Evolutionary conservation across 768 basidiomycete species (phyloP).

Genomic region (Glaciozyma martinii): DNA sequence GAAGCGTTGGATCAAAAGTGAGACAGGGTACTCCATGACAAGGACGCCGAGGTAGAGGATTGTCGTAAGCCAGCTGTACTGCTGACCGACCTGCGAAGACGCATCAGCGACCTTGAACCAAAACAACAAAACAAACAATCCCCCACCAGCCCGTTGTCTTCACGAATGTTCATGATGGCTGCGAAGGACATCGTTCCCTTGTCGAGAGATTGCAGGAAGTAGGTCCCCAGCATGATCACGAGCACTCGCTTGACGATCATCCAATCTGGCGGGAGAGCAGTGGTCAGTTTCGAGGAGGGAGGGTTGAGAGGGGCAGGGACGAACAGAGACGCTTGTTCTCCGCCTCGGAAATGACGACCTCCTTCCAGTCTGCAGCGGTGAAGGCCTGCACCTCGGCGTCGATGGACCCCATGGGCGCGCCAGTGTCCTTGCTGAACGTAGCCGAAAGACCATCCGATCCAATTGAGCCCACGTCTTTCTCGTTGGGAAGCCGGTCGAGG

Average conservation of each 20-base stretch:
- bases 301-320: too few species aligned
- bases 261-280: too few species aligned
- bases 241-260: constrained; percentile 48
- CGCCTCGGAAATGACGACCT: constrained; percentile 19
- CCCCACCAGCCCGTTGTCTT: constrained; percentile 46
- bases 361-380: neutral
- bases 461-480: too few species aligned
- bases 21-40: neutral
- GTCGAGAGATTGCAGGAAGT: constrained; percentile 43
- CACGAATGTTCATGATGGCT: constrained; percentile 37
- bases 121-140: constrained; percentile 52
- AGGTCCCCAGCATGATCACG: constrained; percentile 44
- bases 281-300: too few species aligned
- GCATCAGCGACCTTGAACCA: constrained; percentile 39
- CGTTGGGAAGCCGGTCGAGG: too few species aligned
- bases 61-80: constrained; percentile 31
- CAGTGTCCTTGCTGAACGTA: neutral
- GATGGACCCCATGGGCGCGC: neutral
- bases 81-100: constrained; percentile 25
- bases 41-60: constrained; percentile 1
- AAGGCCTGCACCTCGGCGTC: neutral
- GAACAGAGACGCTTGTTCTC: constrained; percentile 43
- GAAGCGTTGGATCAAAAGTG: constrained; percentile 23
- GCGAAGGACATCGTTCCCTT: constrained; percentile 45
- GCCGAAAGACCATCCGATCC: neutral